Conservation (phyloP, 495 filamentous ascomycete species). For the Pseudomonodictys pantanalensis region DNA sequence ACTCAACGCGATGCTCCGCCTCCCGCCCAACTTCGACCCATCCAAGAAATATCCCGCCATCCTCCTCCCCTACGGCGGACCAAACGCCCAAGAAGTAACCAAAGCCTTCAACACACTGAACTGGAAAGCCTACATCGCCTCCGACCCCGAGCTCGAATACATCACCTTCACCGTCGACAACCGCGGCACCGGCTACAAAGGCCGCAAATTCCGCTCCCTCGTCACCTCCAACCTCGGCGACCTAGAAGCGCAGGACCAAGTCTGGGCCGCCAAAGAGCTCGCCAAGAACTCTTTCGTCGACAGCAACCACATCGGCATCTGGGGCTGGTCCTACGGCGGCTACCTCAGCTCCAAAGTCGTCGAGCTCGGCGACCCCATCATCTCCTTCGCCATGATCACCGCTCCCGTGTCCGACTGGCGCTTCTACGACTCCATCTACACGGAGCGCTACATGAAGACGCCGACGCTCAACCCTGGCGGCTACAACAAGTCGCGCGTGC, state of each 20-base stretch:
- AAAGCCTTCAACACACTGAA: constrained; percentile 47
- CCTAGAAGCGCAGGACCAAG: constrained; percentile 55
- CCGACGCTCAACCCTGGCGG: constrained; percentile 48
- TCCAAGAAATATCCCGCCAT: constrained; percentile 56
- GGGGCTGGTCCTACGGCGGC: constrained; percentile 60
- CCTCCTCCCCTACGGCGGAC: constrained; percentile 57
- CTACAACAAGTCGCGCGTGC: constrained; percentile 49
- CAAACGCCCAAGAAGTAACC: constrained; percentile 50
- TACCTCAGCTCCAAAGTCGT: constrained; percentile 57
- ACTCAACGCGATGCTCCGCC: constrained; percentile 28
- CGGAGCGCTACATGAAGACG: constrained; percentile 63
- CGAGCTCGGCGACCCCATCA: constrained; percentile 50
- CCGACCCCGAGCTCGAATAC: constrained; percentile 57
- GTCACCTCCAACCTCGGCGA: constrained; percentile 52
- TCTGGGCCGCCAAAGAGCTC: constrained; percentile 53
- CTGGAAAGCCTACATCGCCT: constrained; percentile 55
- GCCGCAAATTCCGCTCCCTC: constrained; percentile 49
- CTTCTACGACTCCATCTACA: constrained; percentile 63
- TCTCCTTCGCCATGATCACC: constrained; percentile 52
- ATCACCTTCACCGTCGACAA: constrained; percentile 56
- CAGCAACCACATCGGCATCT: constrained; percentile 51
- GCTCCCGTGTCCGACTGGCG: constrained; percentile 59
- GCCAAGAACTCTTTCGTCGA: constrained; percentile 49
- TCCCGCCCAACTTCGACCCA: constrained; percentile 27
- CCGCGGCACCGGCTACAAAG: constrained; percentile 55